phyloP scores from a whole-genome alignment of 1,284 basidiomycete species.

The Albatrellus sp. region DNA sequence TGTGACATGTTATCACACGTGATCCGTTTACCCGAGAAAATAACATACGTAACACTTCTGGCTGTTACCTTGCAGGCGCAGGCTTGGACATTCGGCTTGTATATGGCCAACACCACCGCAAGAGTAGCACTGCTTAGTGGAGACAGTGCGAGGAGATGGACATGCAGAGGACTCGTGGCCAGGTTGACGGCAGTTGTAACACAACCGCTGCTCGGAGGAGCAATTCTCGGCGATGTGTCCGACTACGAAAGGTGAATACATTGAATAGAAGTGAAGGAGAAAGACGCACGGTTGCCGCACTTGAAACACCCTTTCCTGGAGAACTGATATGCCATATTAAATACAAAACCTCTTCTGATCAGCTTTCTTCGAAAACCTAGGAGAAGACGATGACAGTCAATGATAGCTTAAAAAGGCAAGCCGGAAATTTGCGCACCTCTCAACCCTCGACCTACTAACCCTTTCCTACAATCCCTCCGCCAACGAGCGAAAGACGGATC shows the following conservation, averaged over 20 bases:
- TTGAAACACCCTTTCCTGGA: constrained; percentile 80
- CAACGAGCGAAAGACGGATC: constrained; percentile 6
- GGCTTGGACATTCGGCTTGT: constrained; percentile 75
- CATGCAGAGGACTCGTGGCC: constrained; percentile 86
- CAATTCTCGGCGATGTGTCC: constrained; percentile 89
- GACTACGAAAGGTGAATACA: constrained; percentile 31
- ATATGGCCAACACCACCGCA: constrained; percentile 71
- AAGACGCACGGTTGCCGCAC: constrained; percentile 65
- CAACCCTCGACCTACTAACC: constrained; percentile 8
- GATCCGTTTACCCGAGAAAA: constrained; percentile 2
- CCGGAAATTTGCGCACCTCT: constrained; percentile 3
- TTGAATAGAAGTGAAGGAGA: constrained; percentile 10
- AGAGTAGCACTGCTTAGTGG: constrained; percentile 71
- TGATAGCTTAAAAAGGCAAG: background rate
- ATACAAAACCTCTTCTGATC: constrained; percentile 6
- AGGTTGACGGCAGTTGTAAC: constrained; percentile 86
- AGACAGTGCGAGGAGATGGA: constrained; percentile 66
- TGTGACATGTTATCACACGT: constrained; percentile 10
- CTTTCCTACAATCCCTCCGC: constrained; percentile 8
- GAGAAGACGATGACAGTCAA: background rate
- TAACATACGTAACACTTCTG: constrained; percentile 75
- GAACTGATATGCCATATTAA: constrained; percentile 62
- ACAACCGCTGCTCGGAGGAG: constrained; percentile 74
- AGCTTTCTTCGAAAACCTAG: constrained; percentile 4
- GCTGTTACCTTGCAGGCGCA: constrained; percentile 51